These are phyloP conservation scores for Hymenoscyphus repandus DNA, from an alignment of 2,329 filamentous ascomycete genomes.

Conservation along the genomic window DNA sequence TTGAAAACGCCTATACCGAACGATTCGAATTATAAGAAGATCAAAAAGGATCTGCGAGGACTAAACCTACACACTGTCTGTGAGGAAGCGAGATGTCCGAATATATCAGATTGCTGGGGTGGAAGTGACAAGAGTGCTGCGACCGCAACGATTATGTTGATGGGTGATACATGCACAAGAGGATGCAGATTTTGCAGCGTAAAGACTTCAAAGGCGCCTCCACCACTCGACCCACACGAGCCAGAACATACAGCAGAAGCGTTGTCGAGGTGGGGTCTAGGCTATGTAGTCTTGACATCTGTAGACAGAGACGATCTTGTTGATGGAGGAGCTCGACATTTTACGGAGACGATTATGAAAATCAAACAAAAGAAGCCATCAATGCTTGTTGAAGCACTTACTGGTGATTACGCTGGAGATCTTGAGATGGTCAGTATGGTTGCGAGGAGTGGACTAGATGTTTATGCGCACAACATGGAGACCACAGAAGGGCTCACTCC, in stretches of 20 bases:
- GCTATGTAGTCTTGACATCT: constrained; percentile 89
- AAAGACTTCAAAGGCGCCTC: constrained; percentile 73
- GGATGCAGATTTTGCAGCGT: constrained; percentile 97
- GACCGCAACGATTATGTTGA: constrained; percentile 98
- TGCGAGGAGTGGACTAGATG: constrained; percentile 82
- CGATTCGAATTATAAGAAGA: constrained; percentile 81
- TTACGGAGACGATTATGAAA: constrained; percentile 87
- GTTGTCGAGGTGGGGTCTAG: constrained; percentile 84
- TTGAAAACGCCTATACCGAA: constrained; percentile 93
- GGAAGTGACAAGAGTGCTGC: constrained; percentile 82
- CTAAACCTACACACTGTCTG: constrained; percentile 92
- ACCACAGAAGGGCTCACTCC: constrained; percentile 89
- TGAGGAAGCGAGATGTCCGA: constrained; percentile 94
- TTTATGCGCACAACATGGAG: constrained; percentile 96
- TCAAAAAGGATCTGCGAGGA: constrained; percentile 88
- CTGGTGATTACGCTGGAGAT: constrained; percentile 83
- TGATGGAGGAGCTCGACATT: constrained; percentile 85
- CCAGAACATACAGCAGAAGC: constrained; percentile 96
- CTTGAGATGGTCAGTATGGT: constrained; percentile 82
- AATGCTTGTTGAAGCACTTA: constrained; percentile 76
- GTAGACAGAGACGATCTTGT: constrained; percentile 90
- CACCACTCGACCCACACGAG: constrained; percentile 88
- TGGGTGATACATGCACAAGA: constrained; percentile 96
- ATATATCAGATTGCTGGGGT: constrained; percentile 98
- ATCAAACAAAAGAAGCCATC: constrained; percentile 81